phyloP scores from a whole-genome alignment of 371 early-diverging fungal genomes.

The Mortierella sp. region DNA sequence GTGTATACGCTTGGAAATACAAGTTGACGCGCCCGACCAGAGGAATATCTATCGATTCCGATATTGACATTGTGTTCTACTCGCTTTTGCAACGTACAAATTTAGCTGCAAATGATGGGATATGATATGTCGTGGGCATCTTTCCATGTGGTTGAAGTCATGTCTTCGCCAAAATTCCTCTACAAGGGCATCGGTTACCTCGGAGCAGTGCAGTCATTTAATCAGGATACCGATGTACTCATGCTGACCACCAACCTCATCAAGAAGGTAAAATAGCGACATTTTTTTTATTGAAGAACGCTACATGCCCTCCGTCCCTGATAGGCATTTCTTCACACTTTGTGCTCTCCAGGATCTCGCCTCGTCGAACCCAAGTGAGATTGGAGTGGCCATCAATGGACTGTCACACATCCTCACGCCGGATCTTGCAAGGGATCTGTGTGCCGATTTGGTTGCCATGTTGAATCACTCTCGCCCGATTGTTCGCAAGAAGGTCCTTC shows the following conservation, averaged over 20 bases:
- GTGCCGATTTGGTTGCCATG: constrained; percentile 87
- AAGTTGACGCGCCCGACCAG: too few species aligned
- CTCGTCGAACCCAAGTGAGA: constrained; percentile 81
- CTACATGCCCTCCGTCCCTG: too few species aligned
- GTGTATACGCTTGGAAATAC: constrained; percentile 11
- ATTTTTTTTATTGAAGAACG: neutral
- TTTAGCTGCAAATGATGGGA: constrained; percentile 94
- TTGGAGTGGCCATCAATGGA: constrained; percentile 91
- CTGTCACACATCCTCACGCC: constrained; percentile 92
- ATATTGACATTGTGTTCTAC: too few species aligned
- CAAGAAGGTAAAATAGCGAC: constrained; percentile 82
- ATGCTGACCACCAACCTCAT: constrained; percentile 96
- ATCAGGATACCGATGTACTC: constrained; percentile 94
- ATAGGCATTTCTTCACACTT: too few species aligned
- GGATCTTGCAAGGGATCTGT: constrained; percentile 91
- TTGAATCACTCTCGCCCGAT: constrained; percentile 92
- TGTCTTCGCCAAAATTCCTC: constrained; percentile 88
- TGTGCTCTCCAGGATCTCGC: constrained; percentile 78
- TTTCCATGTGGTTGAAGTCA: constrained; percentile 97
- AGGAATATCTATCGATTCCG: too few species aligned
- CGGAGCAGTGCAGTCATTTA: constrained; percentile 91
- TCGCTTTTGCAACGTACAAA: too few species aligned
- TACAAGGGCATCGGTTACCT: constrained; percentile 94
- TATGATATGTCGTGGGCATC: constrained; percentile 97
- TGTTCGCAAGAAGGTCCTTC: constrained; percentile 91